Conservation (phyloP, 2,329 filamentous ascomycete species). For the Juglanconis sp. region DNA sequence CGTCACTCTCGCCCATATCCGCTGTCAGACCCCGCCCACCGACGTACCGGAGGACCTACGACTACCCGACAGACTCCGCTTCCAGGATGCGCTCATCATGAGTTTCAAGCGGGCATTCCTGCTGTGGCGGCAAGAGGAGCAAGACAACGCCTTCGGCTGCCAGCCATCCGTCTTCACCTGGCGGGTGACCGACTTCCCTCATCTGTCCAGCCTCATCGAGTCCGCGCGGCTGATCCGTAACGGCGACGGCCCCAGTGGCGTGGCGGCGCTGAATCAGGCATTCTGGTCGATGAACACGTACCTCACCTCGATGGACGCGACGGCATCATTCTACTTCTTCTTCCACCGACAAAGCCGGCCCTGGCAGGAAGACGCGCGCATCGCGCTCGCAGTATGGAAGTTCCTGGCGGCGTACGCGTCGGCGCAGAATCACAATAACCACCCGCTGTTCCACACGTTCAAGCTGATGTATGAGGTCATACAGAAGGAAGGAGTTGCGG, state of each 20-base stretch:
- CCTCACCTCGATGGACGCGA: conserved; percentile 9
- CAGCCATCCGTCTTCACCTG: conserved; percentile 11
- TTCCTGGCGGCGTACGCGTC: conserved; percentile 10
- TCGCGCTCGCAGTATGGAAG: conserved; percentile 14
- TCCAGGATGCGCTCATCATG: conserved; percentile 12
- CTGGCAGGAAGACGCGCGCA: conserved; percentile 13
- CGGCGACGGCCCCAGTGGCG: conserved; percentile 1
- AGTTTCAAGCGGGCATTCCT: conserved; percentile 15
- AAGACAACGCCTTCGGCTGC: conserved; percentile 4
- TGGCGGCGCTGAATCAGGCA: conserved; percentile 10
- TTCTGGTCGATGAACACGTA: conserved; percentile 12
- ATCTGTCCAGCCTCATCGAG: conserved; percentile 11
- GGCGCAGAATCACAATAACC: conserved; percentile 9
- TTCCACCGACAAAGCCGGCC: conserved; percentile 12
- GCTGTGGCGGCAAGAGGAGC: conserved; percentile 13
- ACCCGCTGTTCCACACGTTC: conserved; percentile 14
- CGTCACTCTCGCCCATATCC: conserved; percentile 9
- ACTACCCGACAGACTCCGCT: conserved; percentile 10
- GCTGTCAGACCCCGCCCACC: conserved; percentile 12
- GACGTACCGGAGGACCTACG: conserved; percentile 8
- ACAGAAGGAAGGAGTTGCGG: conserved; percentile 8
- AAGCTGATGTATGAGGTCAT: conserved; percentile 16
- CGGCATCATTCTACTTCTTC: conserved; percentile 14
- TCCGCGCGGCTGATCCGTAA: conserved; percentile 6
- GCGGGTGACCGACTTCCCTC: conserved; percentile 14